Evolutionary conservation across 225 moss, liverwort and hornwort genomes (phyloP), one percentile per base, ranked within the genome.

Genomic region (Polytrichum commune): DNA sequence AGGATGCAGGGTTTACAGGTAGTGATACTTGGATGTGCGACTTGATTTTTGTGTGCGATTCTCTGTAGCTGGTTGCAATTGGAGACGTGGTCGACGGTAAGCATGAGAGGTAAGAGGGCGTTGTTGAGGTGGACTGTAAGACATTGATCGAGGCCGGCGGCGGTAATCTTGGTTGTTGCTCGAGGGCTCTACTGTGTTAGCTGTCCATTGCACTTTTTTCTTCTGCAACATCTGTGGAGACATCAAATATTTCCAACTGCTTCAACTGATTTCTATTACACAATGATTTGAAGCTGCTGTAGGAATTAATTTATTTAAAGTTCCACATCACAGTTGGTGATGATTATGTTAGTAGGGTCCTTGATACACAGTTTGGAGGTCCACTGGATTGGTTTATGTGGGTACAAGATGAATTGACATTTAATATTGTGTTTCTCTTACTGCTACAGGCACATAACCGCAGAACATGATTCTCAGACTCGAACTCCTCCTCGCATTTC

Each of bases 51-150:
- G 57, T 6, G 73, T 72, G 65, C 66, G 71, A 65, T 74, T 74
- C 69, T 81, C 76, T 71, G 75, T 58, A 6, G 73, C 80, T 66
- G 72, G 57, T 83, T 80, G 70, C 27, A 60, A 74, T 38, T 73
- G 60, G 35, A 78, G 63, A 38, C 74, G 76, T 55, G 54, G 78
- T 27, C 26, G 68, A 57, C 57, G 55, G 66, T 30, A 54, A 27
- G 61, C 70, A 24, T 27, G 53, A 24, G 73, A 69, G 68, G 38
- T 72, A 58, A 18, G 18, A 7, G 46, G 73, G 9, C 62, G 64
- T 55, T 80, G 57, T 16, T 69, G 38, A 19, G 8, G 60, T 32
- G 53, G 68, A 26, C 57, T 69, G 10, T 67, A 66, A 9, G 67
- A 61, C 53, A 13, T 30, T 7, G 70, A 54, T 60, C n/a, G 24